A percentile compares a stretch with the other conserved stretches of the same genome.
These are phyloP conservation scores for Phyllostachys edulis DNA, from an alignment of 176 grass and related monocot genomes.

Conservation along the genomic window DNA sequence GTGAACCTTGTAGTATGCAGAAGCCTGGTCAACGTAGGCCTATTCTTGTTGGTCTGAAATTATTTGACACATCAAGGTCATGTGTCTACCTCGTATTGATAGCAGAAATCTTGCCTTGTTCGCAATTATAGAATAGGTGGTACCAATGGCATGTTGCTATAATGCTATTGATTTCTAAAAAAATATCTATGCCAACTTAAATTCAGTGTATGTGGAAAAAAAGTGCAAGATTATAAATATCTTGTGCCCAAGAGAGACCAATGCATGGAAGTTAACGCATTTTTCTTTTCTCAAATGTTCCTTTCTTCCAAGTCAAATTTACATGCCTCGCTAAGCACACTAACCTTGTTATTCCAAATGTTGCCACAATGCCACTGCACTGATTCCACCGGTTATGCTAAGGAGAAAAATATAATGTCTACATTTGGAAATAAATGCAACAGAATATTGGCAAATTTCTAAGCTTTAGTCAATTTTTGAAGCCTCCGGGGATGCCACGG, in stretches of 20 bases:
- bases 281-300: background rate
- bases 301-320: background rate
- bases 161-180: background rate
- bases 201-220: background rate
- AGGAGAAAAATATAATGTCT: background rate
- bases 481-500: constrained; percentile 69
- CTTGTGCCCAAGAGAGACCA: background rate
- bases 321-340: background rate
- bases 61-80: background rate
- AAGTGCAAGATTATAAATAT: background rate
- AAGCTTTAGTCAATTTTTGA: constrained; percentile 17
- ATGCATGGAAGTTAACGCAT: background rate
- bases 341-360: background rate
- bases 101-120: background rate
- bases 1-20: background rate
- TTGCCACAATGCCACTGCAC: too few relatives aligned
- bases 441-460: too few relatives aligned
- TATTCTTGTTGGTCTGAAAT: background rate
- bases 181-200: background rate
- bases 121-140: background rate
- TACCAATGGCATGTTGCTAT: background rate
- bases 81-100: background rate
- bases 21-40: background rate
- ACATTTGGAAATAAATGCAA: too few relatives aligned
- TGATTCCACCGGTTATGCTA: background rate